These are phyloP conservation scores for Backusella liffmaniae DNA, from an alignment of 192 early-diverging fungal genomes.

Conservation along the genomic window DNA sequence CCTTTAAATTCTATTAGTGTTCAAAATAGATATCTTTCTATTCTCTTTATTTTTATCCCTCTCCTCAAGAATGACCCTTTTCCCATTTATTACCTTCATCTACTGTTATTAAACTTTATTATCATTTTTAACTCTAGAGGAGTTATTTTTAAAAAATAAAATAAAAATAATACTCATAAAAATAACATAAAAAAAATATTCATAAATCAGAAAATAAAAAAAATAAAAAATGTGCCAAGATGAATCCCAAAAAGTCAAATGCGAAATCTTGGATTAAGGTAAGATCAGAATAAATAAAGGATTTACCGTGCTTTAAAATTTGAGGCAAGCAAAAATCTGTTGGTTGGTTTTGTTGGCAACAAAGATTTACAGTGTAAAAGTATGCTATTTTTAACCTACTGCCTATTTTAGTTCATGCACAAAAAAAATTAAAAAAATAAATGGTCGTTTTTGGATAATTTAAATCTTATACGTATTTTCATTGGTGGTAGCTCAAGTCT, in stretches of 20 bases:
- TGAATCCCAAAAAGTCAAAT: neutral
- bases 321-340: neutral
- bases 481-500: neutral
- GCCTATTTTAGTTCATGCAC: neutral
- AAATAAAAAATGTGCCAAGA: neutral
- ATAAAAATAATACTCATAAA: neutral
- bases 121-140: neutral
- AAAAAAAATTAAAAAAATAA: neutral
- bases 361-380: neutral
- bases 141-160: neutral
- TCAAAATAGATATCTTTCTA: neutral
- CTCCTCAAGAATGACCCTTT: neutral
- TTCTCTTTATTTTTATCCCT: conserved; percentile 4
- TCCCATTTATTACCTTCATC: neutral
- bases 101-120: conserved; percentile 1
- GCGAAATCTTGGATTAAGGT: neutral
- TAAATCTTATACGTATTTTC: neutral
- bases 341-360: neutral
- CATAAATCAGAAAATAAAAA: neutral
- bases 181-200: neutral
- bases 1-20: neutral
- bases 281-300: neutral
- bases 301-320: neutral
- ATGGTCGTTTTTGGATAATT: neutral
- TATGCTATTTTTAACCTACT: neutral